phyloP scores from a whole-genome alignment of 768 basidiomycete genomes.

The Coprinopsis marcescibilis region DNA sequence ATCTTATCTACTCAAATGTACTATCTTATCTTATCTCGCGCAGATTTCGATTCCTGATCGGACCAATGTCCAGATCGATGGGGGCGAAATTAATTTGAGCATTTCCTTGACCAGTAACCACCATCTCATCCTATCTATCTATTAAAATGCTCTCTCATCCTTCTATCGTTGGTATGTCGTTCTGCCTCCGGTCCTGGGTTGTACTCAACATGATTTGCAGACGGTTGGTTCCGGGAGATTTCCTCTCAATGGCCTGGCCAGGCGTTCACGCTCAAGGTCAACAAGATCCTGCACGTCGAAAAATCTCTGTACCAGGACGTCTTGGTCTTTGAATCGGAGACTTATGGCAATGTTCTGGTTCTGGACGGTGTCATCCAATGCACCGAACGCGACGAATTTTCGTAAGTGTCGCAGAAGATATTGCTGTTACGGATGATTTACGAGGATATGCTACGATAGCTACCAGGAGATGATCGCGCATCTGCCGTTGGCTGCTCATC shows the following conservation, averaged over 20 bases:
- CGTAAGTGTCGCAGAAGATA: slow-evolving; percentile 47
- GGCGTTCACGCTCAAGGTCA: slow-evolving; percentile 95
- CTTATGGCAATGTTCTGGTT: slow-evolving; percentile 94
- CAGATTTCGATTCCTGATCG: too few species aligned
- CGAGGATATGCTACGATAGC: slow-evolving; percentile 30
- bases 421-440: not conserved
- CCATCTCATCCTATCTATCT: not conserved
- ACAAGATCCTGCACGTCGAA: slow-evolving; percentile 91
- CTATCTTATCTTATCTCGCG: too few species aligned
- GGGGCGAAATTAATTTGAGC: not conserved
- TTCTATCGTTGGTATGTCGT: slow-evolving; percentile 41
- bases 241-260: slow-evolving; percentile 96
- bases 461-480: slow-evolving; percentile 99
- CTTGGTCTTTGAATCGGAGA: slow-evolving; percentile 93
- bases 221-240: slow-evolving; percentile 96
- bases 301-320: slow-evolving; percentile 95
- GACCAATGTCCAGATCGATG: not conserved
- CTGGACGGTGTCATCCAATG: slow-evolving; percentile 95
- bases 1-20: too few species aligned
- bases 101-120: not conserved
- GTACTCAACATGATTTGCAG: slow-evolving; percentile 23
- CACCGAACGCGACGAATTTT: slow-evolving; percentile 98
- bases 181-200: not conserved
- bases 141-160: slow-evolving; percentile 49
- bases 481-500: slow-evolving; percentile 92